These are phyloP conservation scores for Zygotorulaspora sp. DNA, from an alignment of 805 yeast species.

Conservation along the genomic window DNA sequence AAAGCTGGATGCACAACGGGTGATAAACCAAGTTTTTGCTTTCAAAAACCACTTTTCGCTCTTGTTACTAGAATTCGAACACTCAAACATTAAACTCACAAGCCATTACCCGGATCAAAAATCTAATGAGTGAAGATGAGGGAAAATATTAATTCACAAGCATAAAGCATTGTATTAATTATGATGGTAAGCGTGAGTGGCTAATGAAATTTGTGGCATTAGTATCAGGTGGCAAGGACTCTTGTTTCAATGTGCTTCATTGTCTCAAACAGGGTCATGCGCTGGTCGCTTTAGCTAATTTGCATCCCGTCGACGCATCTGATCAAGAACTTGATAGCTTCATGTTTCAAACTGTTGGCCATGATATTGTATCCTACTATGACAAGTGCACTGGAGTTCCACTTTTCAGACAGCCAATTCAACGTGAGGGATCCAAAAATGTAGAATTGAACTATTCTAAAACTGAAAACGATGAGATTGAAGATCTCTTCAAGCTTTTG, in stretches of 20 bases:
- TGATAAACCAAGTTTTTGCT: too few relatives aligned
- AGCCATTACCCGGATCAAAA: too few relatives aligned
- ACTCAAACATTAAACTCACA: too few relatives aligned
- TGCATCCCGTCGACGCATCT: conserved; percentile 54
- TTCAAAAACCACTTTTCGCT: too few relatives aligned
- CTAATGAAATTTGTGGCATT: conserved; percentile 87
- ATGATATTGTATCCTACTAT: conserved; percentile 64
- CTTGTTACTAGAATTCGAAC: too few relatives aligned
- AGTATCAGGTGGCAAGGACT: conserved; percentile 94
- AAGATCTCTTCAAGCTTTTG: conserved; percentile 63
- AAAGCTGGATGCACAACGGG: too few relatives aligned
- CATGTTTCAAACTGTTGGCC: conserved; percentile 98
- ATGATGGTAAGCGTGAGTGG: too few relatives aligned
- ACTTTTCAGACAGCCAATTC: conserved; percentile 61
- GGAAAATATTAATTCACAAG: too few relatives aligned
- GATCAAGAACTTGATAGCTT: conserved; percentile 82
- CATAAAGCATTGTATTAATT: too few relatives aligned
- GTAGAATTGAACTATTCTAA: conserved; percentile 61
- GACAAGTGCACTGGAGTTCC: conserved; percentile 74
- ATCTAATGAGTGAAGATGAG: too few relatives aligned
- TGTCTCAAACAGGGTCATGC: conserved; percentile 85
- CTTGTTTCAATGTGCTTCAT: conserved; percentile 83
- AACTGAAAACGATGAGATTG: conserved; percentile 82
- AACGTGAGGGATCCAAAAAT: conserved; percentile 54
- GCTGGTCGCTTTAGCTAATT: conserved; percentile 76